A percentile compares a stretch with the other conserved stretches of the same genome.
Conservation (phyloP, 495 filamentous ascomycete genomes). For the Amorphotheca resinae region DNA sequence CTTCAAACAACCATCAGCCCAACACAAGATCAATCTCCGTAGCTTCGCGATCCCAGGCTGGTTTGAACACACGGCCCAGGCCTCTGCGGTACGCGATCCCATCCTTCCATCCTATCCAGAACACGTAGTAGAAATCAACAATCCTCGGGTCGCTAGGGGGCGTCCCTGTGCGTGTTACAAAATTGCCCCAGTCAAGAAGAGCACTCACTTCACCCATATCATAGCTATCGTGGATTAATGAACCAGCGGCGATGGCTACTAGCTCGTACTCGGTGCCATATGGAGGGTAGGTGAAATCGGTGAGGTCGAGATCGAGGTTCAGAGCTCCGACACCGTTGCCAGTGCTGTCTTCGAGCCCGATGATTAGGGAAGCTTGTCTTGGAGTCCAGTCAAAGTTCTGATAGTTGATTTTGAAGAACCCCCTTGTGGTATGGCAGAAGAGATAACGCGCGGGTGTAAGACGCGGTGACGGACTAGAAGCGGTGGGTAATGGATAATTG, state of each 20-base stretch:
- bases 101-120: too few species aligned
- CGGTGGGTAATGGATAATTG: neutral
- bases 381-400: neutral
- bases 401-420: neutral
- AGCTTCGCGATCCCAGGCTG: too few species aligned
- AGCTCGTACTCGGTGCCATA: neutral
- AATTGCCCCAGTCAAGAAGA: too few species aligned
- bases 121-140: too few species aligned
- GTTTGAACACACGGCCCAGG: too few species aligned
- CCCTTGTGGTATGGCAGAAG: neutral
- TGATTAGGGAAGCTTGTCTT: neutral
- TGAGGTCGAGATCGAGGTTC: neutral
- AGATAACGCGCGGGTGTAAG: neutral
- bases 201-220: too few species aligned
- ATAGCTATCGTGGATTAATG: too few species aligned
- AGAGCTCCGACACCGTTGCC: neutral
- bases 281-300: neutral
- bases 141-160: too few species aligned
- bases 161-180: too few species aligned
- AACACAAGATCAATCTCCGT: too few species aligned
- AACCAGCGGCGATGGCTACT: neutral
- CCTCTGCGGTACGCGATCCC: too few species aligned
- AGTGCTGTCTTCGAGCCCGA: neutral
- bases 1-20: too few species aligned
- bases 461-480: neutral